Evolutionary conservation across 2,329 filamentous ascomycete genomes (phyloP), one percentile per base, ranked within the genome.

Genomic region (Coniochaeta pulveracea): DNA sequence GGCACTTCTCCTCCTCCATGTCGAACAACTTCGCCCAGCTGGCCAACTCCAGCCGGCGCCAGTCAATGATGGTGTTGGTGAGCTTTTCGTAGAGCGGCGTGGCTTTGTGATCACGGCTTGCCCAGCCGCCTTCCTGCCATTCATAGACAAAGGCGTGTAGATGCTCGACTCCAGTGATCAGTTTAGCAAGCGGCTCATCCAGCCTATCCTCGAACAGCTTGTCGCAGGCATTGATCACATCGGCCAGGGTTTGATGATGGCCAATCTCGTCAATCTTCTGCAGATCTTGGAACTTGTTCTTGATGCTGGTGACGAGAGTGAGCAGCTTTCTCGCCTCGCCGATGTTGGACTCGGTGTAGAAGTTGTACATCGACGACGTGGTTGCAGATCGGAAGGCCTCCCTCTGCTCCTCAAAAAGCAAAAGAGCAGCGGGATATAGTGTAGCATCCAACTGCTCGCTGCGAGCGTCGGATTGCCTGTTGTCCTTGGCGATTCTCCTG

Each of bases 21-120:
- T 94, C 85, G 39, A 98, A 80, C 3, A 98, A 58, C 26, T 80
- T 82, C 22, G 83, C 78, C 91, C 91, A 98, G 1, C 89, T 95
- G 1, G 83, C 81, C 17, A 98, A 65, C 50, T 98, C 91, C 19
- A 98, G 65, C 38, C 88, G 79, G 40, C 91, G 74, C 93, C 93
- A 98, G 49, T 72, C 74, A 35, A 96, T 80, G 33, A 95, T 80
- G 17, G 85, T 72, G 32, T 76, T 72, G 0, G 88, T 94, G 10
- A 96, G 59, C 27, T 76, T 71, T 40, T 93, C 80, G 43, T 93
- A 86, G 3, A 88, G 61, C 8, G 66, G 54, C 1, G 70, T 66
- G 2, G 80, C 82, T 8, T 74, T 80, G 52, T 83, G 84, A 23
- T 81, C 74, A 40, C 76, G 76, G 60, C 85, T 93, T 3, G 89